Evolutionary conservation across 768 basidiomycete genomes (phyloP).

Genomic region (Sporobolomyces pararoseus): DNA sequence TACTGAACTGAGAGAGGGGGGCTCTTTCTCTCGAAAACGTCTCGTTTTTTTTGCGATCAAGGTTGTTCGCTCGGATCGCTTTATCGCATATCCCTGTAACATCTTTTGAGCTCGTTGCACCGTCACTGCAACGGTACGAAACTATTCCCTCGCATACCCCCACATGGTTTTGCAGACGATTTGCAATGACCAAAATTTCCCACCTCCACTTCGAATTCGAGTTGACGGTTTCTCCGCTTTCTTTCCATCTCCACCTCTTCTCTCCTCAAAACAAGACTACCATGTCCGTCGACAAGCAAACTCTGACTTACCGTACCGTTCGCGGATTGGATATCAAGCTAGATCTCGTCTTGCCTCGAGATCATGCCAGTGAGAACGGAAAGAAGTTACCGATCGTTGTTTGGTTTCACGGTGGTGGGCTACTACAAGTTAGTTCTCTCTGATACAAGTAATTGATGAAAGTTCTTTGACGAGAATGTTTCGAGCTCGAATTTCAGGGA

Average conservation of each 20-base stretch:
- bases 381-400: slow-evolving; percentile 1
- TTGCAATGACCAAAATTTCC: not conserved
- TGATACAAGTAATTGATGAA: not conserved
- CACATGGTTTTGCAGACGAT: no score
- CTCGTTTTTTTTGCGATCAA: no score
- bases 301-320: slow-evolving; percentile 9
- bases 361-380: not conserved
- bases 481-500: slow-evolving; percentile 1
- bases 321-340: not conserved
- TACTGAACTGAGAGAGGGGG: no score
- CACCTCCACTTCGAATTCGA: not conserved
- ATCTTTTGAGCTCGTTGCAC: no score
- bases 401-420: slow-evolving; percentile 11
- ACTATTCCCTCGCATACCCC: no score
- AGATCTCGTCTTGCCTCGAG: slow-evolving; percentile 13
- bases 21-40: no score
- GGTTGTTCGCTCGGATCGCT: no score
- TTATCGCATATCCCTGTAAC: no score
- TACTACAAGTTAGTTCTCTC: not conserved
- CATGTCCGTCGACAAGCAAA: slow-evolving; percentile 3
- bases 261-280: not conserved
- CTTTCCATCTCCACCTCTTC: not conserved
- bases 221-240: not conserved
- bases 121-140: no score
- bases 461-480: not conserved